Evolutionary conservation across 306 rosid genomes (phyloP).

Genomic region (Cicer pinnatifidum): DNA sequence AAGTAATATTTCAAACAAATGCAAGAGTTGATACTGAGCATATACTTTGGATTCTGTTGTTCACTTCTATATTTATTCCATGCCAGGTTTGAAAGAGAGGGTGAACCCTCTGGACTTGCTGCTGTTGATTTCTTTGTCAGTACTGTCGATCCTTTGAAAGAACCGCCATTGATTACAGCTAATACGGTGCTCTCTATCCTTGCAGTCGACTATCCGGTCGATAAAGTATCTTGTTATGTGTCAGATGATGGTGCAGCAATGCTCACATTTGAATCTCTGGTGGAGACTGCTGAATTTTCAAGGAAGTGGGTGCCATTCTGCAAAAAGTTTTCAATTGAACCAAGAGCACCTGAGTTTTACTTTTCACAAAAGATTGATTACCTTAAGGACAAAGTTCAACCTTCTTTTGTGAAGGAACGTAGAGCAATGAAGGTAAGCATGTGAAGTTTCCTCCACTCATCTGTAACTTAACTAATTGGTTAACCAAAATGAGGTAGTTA

Average conservation of each 20-base stretch:
- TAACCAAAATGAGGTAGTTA: not conserved
- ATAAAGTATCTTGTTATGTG: slow-evolving; percentile 92
- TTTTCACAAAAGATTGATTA: slow-evolving; percentile 98
- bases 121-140: slow-evolving; percentile 98
- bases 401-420: slow-evolving; percentile 98
- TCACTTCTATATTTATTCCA: slow-evolving; percentile 31
- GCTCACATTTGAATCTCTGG: slow-evolving; percentile 91
- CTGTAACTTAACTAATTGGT: not conserved
- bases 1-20: too few relatives aligned
- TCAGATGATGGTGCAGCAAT: slow-evolving; percentile 99
- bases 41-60: slow-evolving; percentile 26
- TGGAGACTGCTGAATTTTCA: slow-evolving; percentile 93
- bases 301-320: slow-evolving; percentile 98
- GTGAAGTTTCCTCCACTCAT: slow-evolving; percentile 34
- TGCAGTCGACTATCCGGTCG: slow-evolving; percentile 94
- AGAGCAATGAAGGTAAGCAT: slow-evolving; percentile 91
- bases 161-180: slow-evolving; percentile 93
- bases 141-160: slow-evolving; percentile 97
- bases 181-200: slow-evolving; percentile 98
- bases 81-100: slow-evolving; percentile 92
- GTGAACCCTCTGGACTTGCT: slow-evolving; percentile 78
- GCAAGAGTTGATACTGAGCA: slow-evolving; percentile 8
- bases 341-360: slow-evolving; percentile 97
- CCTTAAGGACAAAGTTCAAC: slow-evolving; percentile 90
- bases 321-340: slow-evolving; percentile 86